Evolutionary conservation across 345 rosid species (phyloP).

Genomic region (Corchorus capsularis): DNA sequence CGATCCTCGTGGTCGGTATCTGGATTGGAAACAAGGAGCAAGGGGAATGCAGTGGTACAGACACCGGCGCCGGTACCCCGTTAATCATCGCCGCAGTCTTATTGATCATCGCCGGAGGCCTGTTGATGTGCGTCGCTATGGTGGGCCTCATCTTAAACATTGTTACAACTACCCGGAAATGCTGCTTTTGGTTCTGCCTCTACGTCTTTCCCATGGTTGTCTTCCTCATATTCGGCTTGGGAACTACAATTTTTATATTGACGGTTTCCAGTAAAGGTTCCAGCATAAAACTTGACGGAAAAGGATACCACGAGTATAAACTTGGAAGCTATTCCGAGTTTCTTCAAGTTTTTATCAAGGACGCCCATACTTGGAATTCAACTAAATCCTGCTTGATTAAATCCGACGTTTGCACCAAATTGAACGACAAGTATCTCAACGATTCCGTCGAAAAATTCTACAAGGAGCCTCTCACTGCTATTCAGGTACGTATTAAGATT

Average conservation of each 20-base stretch:
- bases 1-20: slow-evolving; percentile 62
- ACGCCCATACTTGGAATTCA: slow-evolving; percentile 58
- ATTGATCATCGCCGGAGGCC: too few species aligned
- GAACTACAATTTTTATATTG: slow-evolving; percentile 66
- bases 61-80: slow-evolving; percentile 59
- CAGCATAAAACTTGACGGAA: slow-evolving; percentile 47
- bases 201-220: slow-evolving; percentile 70
- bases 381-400: slow-evolving; percentile 57
- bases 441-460: slow-evolving; percentile 30
- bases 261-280: slow-evolving; percentile 74
- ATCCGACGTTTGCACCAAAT: slow-evolving; percentile 40
- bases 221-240: slow-evolving; percentile 49
- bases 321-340: slow-evolving; percentile 58
- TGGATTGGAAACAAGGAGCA: slow-evolving; percentile 56
- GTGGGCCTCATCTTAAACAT: slow-evolving; percentile 78
- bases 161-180: too few species aligned
- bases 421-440: slow-evolving; percentile 19
- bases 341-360: slow-evolving; percentile 53
- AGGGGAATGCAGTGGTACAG: slow-evolving; percentile 59
- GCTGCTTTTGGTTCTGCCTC: too few species aligned
- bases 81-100: slow-evolving; percentile 60
- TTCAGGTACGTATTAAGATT: slow-evolving; percentile 46
- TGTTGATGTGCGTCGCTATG: slow-evolving; percentile 63
- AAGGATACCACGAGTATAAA: slow-evolving; percentile 72
- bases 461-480: slow-evolving; percentile 33